A percentile compares a stretch with the other conserved stretches of the same genome.
Conservation (phyloP, 176 grass and related monocot genomes). For the Triticum urartu region DNA sequence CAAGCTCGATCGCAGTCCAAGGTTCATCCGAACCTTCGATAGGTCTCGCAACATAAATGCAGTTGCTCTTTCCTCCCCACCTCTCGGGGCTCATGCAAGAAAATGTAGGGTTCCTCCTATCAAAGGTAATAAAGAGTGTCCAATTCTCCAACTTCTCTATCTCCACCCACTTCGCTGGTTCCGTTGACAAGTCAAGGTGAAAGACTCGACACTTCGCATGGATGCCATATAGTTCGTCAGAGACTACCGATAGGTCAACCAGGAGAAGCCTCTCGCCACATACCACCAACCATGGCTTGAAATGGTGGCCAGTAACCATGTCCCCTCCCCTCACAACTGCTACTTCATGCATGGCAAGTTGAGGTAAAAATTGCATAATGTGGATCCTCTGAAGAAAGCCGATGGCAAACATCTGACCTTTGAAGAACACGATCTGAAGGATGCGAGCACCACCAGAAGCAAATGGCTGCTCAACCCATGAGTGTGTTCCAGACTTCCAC, state of each 20-base stretch:
- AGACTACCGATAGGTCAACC: too few species aligned
- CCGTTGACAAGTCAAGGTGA: constrained; percentile 12
- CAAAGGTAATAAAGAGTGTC: constrained; percentile 40
- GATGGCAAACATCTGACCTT: too few species aligned
- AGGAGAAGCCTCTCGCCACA: constrained; percentile 28
- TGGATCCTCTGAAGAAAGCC: constrained; percentile 19
- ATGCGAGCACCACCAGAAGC: background rate
- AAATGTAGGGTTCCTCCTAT: constrained; percentile 24
- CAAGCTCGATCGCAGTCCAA: background rate
- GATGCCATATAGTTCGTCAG: background rate
- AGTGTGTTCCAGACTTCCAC: constrained; percentile 2
- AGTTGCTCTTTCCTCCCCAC: constrained; percentile 64
- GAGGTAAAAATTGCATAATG: constrained; percentile 22
- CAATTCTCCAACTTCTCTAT: constrained; percentile 39
- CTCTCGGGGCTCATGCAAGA: constrained; percentile 35
- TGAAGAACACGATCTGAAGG: constrained; percentile 5
- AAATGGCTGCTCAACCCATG: constrained; percentile 27
- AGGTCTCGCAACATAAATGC: constrained; percentile 17
- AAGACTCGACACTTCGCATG: background rate
- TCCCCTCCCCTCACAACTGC: too few species aligned
- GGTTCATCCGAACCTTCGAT: background rate
- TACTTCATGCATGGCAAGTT: constrained; percentile 22
- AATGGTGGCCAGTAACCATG: background rate
- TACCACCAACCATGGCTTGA: constrained; percentile 29
- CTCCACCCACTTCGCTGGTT: constrained; percentile 36